A percentile compares a stretch with the other conserved stretches of the same genome.
These are phyloP conservation scores for Aspergillus diversus DNA, from an alignment of 495 filamentous ascomycete genomes.

Conservation along the genomic window DNA sequence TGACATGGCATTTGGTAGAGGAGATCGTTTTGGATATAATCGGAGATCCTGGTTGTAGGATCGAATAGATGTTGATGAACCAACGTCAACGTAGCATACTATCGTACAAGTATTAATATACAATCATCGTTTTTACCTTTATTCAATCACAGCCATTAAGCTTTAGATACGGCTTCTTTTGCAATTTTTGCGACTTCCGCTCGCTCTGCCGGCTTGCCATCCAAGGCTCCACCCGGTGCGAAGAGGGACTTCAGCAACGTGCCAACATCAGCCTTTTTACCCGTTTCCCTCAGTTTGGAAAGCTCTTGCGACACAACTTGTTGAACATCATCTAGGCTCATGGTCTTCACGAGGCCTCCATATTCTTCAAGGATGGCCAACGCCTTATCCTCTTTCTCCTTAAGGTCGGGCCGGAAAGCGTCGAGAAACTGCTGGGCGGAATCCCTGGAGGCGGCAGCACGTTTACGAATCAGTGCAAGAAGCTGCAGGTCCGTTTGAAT, in stretches of 20 bases:
- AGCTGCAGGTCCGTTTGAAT: slow-evolving; percentile 62
- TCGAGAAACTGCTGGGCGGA: slow-evolving; percentile 56
- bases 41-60: background rate
- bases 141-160: slow-evolving; percentile 4
- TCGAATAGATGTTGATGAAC: background rate
- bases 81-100: slow-evolving; percentile 3
- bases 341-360: slow-evolving; percentile 52
- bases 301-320: slow-evolving; percentile 49
- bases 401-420: slow-evolving; percentile 57
- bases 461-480: slow-evolving; percentile 61
- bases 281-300: slow-evolving; percentile 43
- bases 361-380: slow-evolving; percentile 60
- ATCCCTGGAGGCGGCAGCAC: slow-evolving; percentile 47
- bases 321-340: slow-evolving; percentile 54
- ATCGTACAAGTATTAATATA: slow-evolving; percentile 29
- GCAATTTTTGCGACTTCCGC: slow-evolving; percentile 51
- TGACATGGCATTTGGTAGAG: background rate
- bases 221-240: slow-evolving; percentile 49
- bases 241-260: slow-evolving; percentile 53
- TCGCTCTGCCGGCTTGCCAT: slow-evolving; percentile 57
- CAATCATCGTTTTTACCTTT: slow-evolving; percentile 2
- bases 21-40: background rate
- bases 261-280: slow-evolving; percentile 48
- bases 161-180: slow-evolving; percentile 41
- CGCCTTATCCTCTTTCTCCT: slow-evolving; percentile 61